phyloP scores from a whole-genome alignment of 164 flowering plant species.

The Echeveria elegans region DNA sequence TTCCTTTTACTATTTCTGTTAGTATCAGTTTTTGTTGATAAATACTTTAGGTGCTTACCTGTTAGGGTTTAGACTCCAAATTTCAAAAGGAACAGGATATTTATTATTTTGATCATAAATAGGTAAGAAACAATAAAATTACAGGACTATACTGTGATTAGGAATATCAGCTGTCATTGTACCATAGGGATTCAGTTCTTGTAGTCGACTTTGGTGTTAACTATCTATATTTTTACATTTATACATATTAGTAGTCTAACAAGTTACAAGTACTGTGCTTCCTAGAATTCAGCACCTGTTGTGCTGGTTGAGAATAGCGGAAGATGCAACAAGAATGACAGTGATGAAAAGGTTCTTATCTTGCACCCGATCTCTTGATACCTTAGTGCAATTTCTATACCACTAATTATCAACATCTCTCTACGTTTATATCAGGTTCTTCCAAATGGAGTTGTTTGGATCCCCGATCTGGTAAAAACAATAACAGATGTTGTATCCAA shows the following conservation, averaged over 20 bases:
- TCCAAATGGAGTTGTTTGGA: slow-evolving; percentile 84
- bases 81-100: neutral
- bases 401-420: neutral
- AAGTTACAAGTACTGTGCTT: neutral
- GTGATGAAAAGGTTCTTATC: slow-evolving; percentile 63
- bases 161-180: no score
- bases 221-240: neutral
- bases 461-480: slow-evolving; percentile 54
- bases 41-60: no score
- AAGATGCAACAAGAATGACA: slow-evolving; percentile 80
- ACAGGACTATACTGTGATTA: no score
- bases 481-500: slow-evolving; percentile 58
- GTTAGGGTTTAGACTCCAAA: no score
- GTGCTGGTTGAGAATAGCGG: slow-evolving; percentile 95
- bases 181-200: no score
- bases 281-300: slow-evolving; percentile 37
- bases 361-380: neutral
- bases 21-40: neutral
- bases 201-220: neutral
- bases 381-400: neutral
- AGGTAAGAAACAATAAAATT: neutral
- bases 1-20: neutral
- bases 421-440: slow-evolving; percentile 42
- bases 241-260: neutral
- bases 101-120: neutral